Evolutionary conservation across 2,329 filamentous ascomycete species (phyloP), one percentile per base, ranked within the genome.

Genomic region (Fusarium verrucosum): DNA sequence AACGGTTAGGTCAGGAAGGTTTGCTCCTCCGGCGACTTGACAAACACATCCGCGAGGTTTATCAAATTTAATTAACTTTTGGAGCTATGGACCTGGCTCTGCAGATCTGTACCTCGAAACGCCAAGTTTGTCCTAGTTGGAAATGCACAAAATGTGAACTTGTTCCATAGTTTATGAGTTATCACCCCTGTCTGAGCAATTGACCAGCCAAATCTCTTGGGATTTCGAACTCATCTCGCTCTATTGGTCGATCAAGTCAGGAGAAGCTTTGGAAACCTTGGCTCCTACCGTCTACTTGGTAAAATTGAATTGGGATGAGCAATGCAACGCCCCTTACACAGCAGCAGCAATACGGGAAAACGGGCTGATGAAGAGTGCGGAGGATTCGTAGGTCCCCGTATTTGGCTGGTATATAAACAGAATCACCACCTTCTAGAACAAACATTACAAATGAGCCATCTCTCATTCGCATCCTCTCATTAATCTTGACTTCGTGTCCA

Each of bases 401-500:
- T 16, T 22, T 10, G 4, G 23, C 9, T 32, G 19, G 10, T 52
- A 52, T 65, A 53, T 66, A 66, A 62, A 40, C 36, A 20, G 23
- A 25, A 50, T 19, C 40, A 17, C 9, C 13, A 23, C 41, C 57
- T 40, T 32, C 45, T 28, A n/a, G 16, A 14, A 11, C 30, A 56
- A 14, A 11, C 30, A 56, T 66, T 35, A 66, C 57, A 66, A 66
- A 66, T 66, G 40, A 49, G 42, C 30, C 26, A 9, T 17, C 26
- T 41, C 43, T 42, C 52, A 66, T 66, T 66, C 56, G 51, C 22
- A 66, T 52, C 53, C 58, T 22, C 44, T 58, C 56, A 17, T 65
- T 65, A 41, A 30, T 30, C 10, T 22, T 28, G 22, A 38, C 38
- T 22, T 57, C 23, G 2, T n/a, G n/a, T 42, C 10, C 50, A 32